phyloP scores from a whole-genome alignment of 805 yeast species.

The Spathaspora hagerdaliae region DNA sequence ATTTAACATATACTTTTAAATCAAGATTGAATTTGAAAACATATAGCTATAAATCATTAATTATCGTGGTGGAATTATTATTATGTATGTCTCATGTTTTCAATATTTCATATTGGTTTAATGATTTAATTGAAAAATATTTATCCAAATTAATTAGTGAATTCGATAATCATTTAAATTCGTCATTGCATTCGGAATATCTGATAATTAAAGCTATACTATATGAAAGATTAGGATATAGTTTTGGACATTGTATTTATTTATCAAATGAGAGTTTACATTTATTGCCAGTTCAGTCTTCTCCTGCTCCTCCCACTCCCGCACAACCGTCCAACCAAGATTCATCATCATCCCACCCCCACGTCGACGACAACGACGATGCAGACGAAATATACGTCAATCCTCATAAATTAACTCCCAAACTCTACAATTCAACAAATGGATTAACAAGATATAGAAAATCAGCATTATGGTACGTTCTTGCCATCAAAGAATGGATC shows the following conservation, averaged over 20 bases:
- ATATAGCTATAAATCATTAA: conserved; percentile 64
- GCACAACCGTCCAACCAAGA: not conserved
- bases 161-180: conserved; percentile 40
- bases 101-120: conserved; percentile 43
- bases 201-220: conserved; percentile 43
- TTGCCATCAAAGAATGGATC: conserved; percentile 71
- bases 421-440: conserved; percentile 36
- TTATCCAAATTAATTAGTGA: conserved; percentile 44
- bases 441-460: conserved; percentile 66
- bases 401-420: conserved; percentile 28
- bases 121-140: conserved; percentile 40
- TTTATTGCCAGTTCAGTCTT: conserved; percentile 35
- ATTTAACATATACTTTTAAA: conserved; percentile 68
- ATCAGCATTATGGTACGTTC: conserved; percentile 69
- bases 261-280: conserved; percentile 17
- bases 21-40: conserved; percentile 68
- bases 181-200: conserved; percentile 22
- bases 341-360: not conserved
- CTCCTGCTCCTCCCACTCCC: not conserved
- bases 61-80: conserved; percentile 70
- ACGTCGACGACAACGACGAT: conserved; percentile 6
- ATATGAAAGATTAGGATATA: conserved; percentile 36
- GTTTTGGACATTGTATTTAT: conserved; percentile 44
- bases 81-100: conserved; percentile 41
- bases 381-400: conserved; percentile 34